Evolutionary conservation across 2,329 filamentous ascomycete species (phyloP).

Genomic region (Emmonsia crescens): DNA sequence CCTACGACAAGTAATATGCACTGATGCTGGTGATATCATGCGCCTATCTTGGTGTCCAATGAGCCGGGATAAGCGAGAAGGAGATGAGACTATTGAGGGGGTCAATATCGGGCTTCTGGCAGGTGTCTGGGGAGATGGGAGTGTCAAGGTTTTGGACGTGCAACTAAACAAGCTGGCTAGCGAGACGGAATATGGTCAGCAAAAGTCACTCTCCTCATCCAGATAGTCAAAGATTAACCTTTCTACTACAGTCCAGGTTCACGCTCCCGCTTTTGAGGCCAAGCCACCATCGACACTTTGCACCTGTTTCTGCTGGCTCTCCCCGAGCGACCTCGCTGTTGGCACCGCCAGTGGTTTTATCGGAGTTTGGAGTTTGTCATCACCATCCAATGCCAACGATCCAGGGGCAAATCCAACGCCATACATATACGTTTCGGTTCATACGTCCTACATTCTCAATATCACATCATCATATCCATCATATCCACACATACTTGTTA

Average conservation of each 20-base stretch:
- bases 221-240: slow-evolving; percentile 4
- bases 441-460: slow-evolving; percentile 30
- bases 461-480: slow-evolving; percentile 41
- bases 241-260: slow-evolving; percentile 29
- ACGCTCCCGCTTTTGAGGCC: slow-evolving; percentile 40
- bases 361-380: slow-evolving; percentile 41
- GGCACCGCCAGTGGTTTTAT: slow-evolving; percentile 48
- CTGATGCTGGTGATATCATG: slow-evolving; percentile 46
- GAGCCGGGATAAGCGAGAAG: slow-evolving; percentile 20
- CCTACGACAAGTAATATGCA: slow-evolving; percentile 43
- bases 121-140: slow-evolving; percentile 49
- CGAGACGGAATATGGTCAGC: slow-evolving; percentile 21
- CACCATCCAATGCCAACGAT: slow-evolving; percentile 10
- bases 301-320: slow-evolving; percentile 48
- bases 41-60: slow-evolving; percentile 48
- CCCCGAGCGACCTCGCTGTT: slow-evolving; percentile 43
- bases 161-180: slow-evolving; percentile 20
- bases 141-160: slow-evolving; percentile 45
- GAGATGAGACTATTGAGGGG: slow-evolving; percentile 21
- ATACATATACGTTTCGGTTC: slow-evolving; percentile 28
- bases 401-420: slow-evolving; percentile 17
- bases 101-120: slow-evolving; percentile 43
- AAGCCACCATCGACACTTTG: slow-evolving; percentile 43
- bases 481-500: slow-evolving; percentile 42
- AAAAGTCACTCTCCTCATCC: not conserved